These are phyloP conservation scores for Nicotiana attenuata DNA, from an alignment of 257 asterid genomes.

Conservation along the genomic window DNA sequence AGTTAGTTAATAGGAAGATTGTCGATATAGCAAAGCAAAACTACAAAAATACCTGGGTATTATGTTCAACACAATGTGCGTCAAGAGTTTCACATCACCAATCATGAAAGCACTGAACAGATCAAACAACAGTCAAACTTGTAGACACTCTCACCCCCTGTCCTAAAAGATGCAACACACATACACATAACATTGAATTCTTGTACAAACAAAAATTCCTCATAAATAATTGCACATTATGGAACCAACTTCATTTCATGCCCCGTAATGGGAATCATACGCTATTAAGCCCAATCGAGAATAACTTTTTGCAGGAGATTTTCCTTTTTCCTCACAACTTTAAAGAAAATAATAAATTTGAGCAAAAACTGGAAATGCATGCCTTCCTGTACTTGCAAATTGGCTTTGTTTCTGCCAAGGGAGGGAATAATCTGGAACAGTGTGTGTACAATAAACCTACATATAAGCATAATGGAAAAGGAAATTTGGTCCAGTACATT, in stretches of 20 bases:
- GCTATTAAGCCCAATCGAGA: background rate
- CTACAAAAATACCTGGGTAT: slow-evolving; percentile 51
- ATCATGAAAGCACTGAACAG: slow-evolving; percentile 85
- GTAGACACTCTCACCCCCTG: background rate
- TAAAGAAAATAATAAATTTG: background rate
- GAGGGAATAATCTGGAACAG: slow-evolving; percentile 92
- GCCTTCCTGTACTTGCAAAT: slow-evolving; percentile 95
- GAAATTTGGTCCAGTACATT: background rate
- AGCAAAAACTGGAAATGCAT: slow-evolving; percentile 25
- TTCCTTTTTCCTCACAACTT: background rate
- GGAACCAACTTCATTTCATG: background rate
- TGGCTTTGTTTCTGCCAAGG: slow-evolving; percentile 96
- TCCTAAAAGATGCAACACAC: background rate
- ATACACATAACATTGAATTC: background rate
- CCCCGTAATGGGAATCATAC: background rate
- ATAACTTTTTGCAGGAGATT: background rate
- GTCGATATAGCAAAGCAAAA: background rate
- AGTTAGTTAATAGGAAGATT: background rate
- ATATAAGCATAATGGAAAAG: slow-evolving; percentile 4
- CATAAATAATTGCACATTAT: background rate
- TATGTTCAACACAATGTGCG: slow-evolving; percentile 95
- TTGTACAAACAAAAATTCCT: background rate
- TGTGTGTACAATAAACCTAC: slow-evolving; percentile 89
- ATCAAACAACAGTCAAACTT: slow-evolving; percentile 11
- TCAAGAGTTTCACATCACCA: slow-evolving; percentile 83